These are phyloP conservation scores for Cercospora zeae-maydis DNA, from an alignment of 2,329 filamentous ascomycete genomes.

Conservation along the genomic window DNA sequence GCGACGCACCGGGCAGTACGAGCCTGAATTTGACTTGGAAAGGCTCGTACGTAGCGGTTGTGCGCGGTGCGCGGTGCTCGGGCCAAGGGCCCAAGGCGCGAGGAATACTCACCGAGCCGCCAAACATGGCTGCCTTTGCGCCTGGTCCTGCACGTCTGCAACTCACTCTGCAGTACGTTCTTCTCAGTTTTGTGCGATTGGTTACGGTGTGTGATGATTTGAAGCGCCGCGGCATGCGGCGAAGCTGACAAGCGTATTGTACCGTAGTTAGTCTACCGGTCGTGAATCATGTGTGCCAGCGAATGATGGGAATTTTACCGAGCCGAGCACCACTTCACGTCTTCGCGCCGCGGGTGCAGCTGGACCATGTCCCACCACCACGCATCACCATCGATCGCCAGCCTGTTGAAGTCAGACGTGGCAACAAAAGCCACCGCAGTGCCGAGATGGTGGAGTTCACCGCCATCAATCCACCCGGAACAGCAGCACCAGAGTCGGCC, in stretches of 20 bases:
- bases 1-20: neutral
- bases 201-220: neutral
- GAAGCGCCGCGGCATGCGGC: neutral
- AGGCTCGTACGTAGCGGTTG: neutral
- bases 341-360: neutral
- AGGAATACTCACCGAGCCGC: conserved; percentile 25
- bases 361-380: neutral
- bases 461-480: conserved; percentile 21
- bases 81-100: neutral
- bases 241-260: neutral
- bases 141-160: neutral
- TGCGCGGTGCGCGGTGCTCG: no score
- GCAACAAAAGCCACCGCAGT: neutral
- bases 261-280: no score
- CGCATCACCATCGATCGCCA: neutral
- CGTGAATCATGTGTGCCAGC: no score
- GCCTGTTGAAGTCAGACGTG: neutral
- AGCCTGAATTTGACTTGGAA: neutral
- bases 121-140: conserved; percentile 22
- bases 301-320: neutral
- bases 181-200: neutral
- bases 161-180: neutral
- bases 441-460: conserved; percentile 21
- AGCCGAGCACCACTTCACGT: neutral
- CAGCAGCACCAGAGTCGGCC: neutral